Evolutionary conservation across 305 asterid genomes (phyloP).

Genomic region (Plantago coronopus): DNA sequence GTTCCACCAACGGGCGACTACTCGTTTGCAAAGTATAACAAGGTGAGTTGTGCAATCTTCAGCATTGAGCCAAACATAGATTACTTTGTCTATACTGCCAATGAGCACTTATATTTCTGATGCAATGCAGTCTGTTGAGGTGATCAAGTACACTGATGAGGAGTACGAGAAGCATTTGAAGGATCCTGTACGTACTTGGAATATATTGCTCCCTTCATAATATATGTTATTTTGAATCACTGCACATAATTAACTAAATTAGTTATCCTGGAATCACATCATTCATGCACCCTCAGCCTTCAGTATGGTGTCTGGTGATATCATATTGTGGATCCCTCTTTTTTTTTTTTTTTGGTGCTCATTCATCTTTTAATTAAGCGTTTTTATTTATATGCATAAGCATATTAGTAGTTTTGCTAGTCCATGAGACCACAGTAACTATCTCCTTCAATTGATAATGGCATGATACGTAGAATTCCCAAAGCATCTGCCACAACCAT

Average conservation of each 20-base stretch:
- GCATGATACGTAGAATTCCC: too few relatives aligned
- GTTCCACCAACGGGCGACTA: conserved; percentile 89
- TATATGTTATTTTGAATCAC: not conserved
- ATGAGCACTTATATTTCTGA: conserved; percentile 19
- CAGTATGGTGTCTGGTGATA: too few relatives aligned
- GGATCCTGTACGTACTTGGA: conserved; percentile 59
- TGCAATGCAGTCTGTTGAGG: conserved; percentile 75
- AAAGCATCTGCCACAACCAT: too few relatives aligned
- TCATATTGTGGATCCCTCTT: too few relatives aligned
- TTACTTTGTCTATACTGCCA: too few relatives aligned
- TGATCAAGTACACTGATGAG: conserved; percentile 84
- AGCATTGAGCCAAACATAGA: not conserved
- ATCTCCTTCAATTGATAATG: too few relatives aligned
- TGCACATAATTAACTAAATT: not conserved
- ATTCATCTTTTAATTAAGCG: too few relatives aligned
- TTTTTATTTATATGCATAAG: too few relatives aligned
- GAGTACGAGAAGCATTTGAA: conserved; percentile 81
- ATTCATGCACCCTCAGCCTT: not conserved
- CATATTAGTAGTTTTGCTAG: too few relatives aligned
- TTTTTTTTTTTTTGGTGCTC: too few relatives aligned
- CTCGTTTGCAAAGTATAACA: conserved; percentile 90
- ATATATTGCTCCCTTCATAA: conserved; percentile 6
- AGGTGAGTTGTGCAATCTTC: conserved; percentile 39
- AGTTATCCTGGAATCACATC: not conserved
- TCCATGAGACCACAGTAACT: too few relatives aligned